Conservation (phyloP, 495 filamentous ascomycete genomes). For the Pseudevernia furfuracea region DNA sequence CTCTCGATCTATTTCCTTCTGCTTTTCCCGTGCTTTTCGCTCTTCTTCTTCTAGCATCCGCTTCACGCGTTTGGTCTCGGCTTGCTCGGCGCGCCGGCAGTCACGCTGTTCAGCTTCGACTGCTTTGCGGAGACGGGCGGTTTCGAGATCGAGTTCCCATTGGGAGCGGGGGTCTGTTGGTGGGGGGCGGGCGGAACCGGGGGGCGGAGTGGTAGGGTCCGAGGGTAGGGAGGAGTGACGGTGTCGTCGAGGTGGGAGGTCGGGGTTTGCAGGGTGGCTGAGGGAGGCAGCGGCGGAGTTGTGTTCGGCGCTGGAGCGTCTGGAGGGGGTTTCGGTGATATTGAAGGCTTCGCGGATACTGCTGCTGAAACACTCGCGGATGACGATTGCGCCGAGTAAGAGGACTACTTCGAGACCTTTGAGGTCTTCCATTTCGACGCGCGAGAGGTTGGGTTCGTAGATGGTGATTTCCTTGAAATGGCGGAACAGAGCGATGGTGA, state of each 20-base stretch:
- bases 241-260: conserved; percentile 20
- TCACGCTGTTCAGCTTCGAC: conserved; percentile 49
- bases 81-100: conserved; percentile 45
- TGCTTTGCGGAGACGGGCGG: conserved; percentile 51
- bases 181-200: conserved; percentile 27
- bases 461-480: conserved; percentile 65
- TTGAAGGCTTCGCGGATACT: conserved; percentile 70
- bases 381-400: conserved; percentile 72
- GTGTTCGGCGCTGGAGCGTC: conserved; percentile 22
- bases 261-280: conserved; percentile 18
- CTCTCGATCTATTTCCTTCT: conserved; percentile 73
- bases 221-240: conserved; percentile 26
- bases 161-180: conserved; percentile 46
- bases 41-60: conserved; percentile 75
- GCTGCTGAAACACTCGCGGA: conserved; percentile 76
- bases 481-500: conserved; percentile 76
- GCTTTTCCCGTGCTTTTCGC: conserved; percentile 51
- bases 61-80: conserved; percentile 62
- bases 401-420: conserved; percentile 89
- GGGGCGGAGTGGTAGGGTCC: conserved; percentile 18
- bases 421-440: conserved; percentile 87
- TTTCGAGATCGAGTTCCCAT: conserved; percentile 57
- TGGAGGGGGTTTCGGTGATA: conserved; percentile 42
- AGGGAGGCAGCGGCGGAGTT: conserved; percentile 20
- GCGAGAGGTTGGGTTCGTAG: conserved; percentile 83